phyloP scores from a whole-genome alignment of 257 asterid species.

The Salvia miltiorrhiza region DNA sequence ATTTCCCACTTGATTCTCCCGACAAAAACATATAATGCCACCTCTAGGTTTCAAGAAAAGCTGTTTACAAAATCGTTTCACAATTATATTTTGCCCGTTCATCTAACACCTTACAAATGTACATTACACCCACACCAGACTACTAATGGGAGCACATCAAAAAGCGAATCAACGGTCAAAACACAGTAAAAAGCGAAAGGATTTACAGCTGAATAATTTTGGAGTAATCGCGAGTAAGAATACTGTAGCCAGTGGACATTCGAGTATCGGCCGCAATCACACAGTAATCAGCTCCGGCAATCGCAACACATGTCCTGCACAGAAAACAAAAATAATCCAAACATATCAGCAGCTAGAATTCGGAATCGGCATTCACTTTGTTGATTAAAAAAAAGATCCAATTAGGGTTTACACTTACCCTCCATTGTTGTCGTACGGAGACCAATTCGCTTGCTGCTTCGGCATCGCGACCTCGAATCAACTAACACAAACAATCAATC shows the following conservation, averaged over 20 bases:
- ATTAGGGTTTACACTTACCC: constrained; percentile 55
- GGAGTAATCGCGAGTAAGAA: constrained; percentile 95
- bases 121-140: background rate
- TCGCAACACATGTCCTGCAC: constrained; percentile 84
- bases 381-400: background rate
- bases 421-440: constrained; percentile 98
- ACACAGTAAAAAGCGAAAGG: background rate
- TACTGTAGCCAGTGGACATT: constrained; percentile 73
- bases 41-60: background rate
- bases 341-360: background rate
- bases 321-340: background rate
- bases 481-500: background rate
- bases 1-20: background rate
- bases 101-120: background rate
- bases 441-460: constrained; percentile 82
- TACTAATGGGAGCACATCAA: background rate
- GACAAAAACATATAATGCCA: background rate
- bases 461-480: constrained; percentile 46
- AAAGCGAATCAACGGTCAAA: background rate
- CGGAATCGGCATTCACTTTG: background rate
- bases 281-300: constrained; percentile 94
- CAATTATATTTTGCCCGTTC: background rate
- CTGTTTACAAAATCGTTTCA: background rate
- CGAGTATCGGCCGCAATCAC: constrained; percentile 96
- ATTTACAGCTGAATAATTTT: constrained; percentile 73